Base-by-base conservation (phyloP, 1,139 yeast species). In the Debaryomycetaceae sp. region DNA sequence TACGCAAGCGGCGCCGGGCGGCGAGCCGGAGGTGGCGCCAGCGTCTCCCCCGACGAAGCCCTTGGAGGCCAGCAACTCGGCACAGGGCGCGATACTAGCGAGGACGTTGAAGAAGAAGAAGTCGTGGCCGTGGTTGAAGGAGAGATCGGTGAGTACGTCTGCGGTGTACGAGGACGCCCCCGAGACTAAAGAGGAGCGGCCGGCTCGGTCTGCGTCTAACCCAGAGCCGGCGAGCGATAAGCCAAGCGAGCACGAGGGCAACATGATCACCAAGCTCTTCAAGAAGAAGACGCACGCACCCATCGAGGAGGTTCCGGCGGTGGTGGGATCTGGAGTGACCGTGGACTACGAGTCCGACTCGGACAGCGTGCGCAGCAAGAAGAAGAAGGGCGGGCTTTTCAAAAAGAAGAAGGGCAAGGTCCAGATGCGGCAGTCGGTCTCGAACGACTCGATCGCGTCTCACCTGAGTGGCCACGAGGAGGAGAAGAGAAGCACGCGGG, bases 251-350 rank as follows among this genome's bases (percentile, higher is more conserved):
- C 23, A 37, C 4, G 62, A 63, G 41, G 72, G 65, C 36, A 68
- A 63, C 37, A 64, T 66, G 34, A 62, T 69, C 13, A 46, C 65
- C 16, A 66, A 65, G 40, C 54, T 69, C 18, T 69, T 69, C 55
- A 66, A 64, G 46, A 61, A 65, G 48, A 66, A 64, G 39, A 51
- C 59, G 34, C 7, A 27, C 20, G 16, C 33, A 13, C 28, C 28
- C 11, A 23, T 24, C 17, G 16, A 31, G 12, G 32, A 25, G 23
- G 23, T 28, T 18, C 18, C 10, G 11, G 13, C 29, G 2, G 29
- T 42, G 30, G 9, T 39, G 21, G 48, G 49, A 18, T 39, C 51
- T 6, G 60, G 58, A 2, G 58, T 48, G 1, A 46, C 55, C 2
- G 48, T 52, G 9, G 63, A 56, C 33, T 49, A 55, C 40, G 65